Evolutionary conservation across 2,329 filamentous ascomycete genomes (phyloP).

Genomic region (Ophiognomonia clavigignenti-juglandacearum): DNA sequence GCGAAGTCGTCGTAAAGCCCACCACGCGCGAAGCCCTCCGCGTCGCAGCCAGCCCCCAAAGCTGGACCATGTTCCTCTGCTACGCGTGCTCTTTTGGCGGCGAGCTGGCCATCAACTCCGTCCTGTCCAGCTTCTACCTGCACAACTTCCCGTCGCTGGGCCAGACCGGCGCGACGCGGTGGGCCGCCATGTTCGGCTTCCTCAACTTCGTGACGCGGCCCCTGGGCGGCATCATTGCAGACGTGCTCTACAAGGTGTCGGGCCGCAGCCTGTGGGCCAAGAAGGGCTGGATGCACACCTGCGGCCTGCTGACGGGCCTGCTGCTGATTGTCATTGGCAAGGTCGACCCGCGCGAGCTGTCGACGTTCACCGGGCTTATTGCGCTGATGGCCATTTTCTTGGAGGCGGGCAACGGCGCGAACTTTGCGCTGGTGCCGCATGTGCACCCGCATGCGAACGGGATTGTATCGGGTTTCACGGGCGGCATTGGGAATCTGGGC

Average conservation of each 20-base stretch:
- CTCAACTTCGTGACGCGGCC: slow-evolving; percentile 66
- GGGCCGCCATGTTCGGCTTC: slow-evolving; percentile 71
- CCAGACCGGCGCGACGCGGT: slow-evolving; percentile 52
- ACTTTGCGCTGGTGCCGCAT: slow-evolving; percentile 82
- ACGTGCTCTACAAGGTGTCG: slow-evolving; percentile 40
- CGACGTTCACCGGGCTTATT: slow-evolving; percentile 71
- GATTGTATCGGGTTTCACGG: slow-evolving; percentile 69
- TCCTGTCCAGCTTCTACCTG: slow-evolving; percentile 55
- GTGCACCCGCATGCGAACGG: slow-evolving; percentile 81
- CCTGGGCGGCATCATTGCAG: slow-evolving; percentile 54
- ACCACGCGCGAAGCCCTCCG: slow-evolving; percentile 41
- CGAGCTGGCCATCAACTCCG: slow-evolving; percentile 58
- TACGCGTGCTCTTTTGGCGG: slow-evolving; percentile 61
- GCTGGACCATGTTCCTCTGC: slow-evolving; percentile 48
- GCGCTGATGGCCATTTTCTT: slow-evolving; percentile 76
- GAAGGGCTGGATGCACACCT: slow-evolving; percentile 56
- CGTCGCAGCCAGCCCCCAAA: slow-evolving; percentile 49
- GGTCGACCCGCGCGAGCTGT: slow-evolving; percentile 55
- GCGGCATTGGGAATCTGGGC: slow-evolving; percentile 77
- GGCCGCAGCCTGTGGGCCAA: slow-evolving; percentile 36
- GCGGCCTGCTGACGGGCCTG: slow-evolving; percentile 57
- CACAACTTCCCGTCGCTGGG: slow-evolving; percentile 54
- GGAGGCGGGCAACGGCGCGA: slow-evolving; percentile 80
- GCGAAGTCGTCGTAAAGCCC: slow-evolving; percentile 52
- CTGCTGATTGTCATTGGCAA: slow-evolving; percentile 58